phyloP scores from a whole-genome alignment of 2,329 filamentous ascomycete genomes.

The Chalaropsis thielavioides region DNA sequence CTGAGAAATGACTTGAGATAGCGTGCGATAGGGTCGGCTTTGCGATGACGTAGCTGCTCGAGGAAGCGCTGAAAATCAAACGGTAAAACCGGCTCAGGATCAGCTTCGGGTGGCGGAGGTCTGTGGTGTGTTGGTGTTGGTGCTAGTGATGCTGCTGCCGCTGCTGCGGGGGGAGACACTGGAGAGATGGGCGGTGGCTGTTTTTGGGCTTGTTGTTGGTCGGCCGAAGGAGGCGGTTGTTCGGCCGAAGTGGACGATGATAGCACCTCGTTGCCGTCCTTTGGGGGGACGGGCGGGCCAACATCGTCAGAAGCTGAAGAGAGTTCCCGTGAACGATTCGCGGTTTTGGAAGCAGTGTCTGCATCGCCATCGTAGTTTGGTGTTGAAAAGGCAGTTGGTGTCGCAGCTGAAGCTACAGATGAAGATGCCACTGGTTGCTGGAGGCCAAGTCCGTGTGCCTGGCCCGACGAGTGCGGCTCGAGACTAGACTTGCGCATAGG shows the following conservation, averaged over 20 bases:
- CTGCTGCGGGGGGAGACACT: background rate
- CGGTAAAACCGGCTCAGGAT: constrained; percentile 69
- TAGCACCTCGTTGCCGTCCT: constrained; percentile 32
- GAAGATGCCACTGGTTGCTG: background rate
- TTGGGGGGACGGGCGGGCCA: constrained; percentile 44
- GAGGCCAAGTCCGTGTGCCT: constrained; percentile 31
- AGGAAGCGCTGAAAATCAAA: constrained; percentile 97
- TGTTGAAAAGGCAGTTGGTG: constrained; percentile 22
- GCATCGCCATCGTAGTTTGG: constrained; percentile 19
- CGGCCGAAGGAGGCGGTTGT: constrained; percentile 16
- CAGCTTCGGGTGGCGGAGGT: constrained; percentile 56
- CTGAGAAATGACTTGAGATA: constrained; percentile 88
- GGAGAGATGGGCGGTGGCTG: background rate
- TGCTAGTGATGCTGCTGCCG: constrained; percentile 22
- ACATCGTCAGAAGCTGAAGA: constrained; percentile 29
- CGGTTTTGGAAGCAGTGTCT: constrained; percentile 26
- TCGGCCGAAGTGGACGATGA: constrained; percentile 16
- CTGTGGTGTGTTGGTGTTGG: constrained; percentile 42
- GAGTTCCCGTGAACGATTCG: constrained; percentile 13
- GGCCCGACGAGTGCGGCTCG: constrained; percentile 48
- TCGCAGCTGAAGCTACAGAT: constrained; percentile 28
- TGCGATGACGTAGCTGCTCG: constrained; percentile 87
- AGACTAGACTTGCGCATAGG: constrained; percentile 78
- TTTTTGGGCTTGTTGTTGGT: background rate
- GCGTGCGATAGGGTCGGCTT: constrained; percentile 92